Conservation (phyloP, 306 rosid genomes). For the Medicago lupulina region DNA sequence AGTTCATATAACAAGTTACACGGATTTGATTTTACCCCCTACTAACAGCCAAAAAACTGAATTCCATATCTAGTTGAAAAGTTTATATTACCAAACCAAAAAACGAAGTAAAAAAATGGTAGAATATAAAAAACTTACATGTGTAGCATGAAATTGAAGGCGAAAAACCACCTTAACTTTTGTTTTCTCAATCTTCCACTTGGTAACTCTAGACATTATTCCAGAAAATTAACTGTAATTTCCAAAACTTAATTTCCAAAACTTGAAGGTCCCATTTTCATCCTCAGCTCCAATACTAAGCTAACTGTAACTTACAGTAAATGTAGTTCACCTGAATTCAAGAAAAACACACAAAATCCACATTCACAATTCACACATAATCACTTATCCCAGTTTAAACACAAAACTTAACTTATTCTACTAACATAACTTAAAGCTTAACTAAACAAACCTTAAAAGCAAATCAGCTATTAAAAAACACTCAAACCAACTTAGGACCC, state of each 20-base stretch:
- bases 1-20: conserved; percentile 30
- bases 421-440: conserved; percentile 18
- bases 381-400: conserved; percentile 23
- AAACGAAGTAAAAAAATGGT: conserved; percentile 29
- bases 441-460: conserved; percentile 39
- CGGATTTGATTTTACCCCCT: neutral
- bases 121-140: conserved; percentile 67
- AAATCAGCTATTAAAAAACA: conserved; percentile 22
- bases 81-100: conserved; percentile 30
- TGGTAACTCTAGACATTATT: conserved; percentile 87
- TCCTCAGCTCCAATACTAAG: conserved; percentile 47
- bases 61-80: neutral
- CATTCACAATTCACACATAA: conserved; percentile 33
- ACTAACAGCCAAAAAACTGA: conserved; percentile 15
- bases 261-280: conserved; percentile 41
- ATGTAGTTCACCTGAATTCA: conserved; percentile 39
- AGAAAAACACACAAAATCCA: conserved; percentile 35
- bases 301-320: conserved; percentile 28
- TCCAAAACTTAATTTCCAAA: conserved; percentile 48
- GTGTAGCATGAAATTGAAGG: conserved; percentile 95
- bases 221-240: conserved; percentile 45
- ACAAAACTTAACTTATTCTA: conserved; percentile 30
- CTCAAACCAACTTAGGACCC: conserved; percentile 39
- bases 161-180: conserved; percentile 99
- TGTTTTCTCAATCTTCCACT: conserved; percentile 96